Conservation (phyloP, 2,329 filamentous ascomycete species). For the Talaromyces sp. region DNA sequence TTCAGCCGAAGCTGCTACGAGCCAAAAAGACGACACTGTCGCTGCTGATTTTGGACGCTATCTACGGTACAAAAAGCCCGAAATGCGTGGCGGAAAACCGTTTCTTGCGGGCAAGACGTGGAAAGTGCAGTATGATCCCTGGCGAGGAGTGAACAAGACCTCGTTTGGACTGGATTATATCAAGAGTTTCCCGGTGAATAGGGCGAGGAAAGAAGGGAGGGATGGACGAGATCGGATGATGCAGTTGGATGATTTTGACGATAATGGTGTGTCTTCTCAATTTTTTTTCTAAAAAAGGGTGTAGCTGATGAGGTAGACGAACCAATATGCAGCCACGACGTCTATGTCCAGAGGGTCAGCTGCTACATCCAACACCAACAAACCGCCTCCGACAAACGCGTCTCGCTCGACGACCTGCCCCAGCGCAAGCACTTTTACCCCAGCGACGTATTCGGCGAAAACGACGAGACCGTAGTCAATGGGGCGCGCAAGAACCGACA, state of each 20-base stretch:
- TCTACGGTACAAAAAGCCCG: conserved; percentile 43
- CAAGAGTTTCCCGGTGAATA: conserved; percentile 32
- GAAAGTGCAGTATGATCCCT: conserved; percentile 45
- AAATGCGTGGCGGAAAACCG: conserved; percentile 45
- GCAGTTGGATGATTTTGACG: conserved; percentile 46
- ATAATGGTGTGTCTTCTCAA: conserved; percentile 21
- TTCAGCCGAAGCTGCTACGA: not conserved
- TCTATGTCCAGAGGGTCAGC: conserved; percentile 45
- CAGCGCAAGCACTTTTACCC: conserved; percentile 36
- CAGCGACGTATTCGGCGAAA: conserved; percentile 41
- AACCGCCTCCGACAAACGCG: conserved; percentile 24
- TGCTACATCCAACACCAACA: conserved; percentile 48
- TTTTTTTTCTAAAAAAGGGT: not conserved
- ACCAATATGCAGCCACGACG: conserved; percentile 42
- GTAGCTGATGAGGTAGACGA: conserved; percentile 24
- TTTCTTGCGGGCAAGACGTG: conserved; percentile 49
- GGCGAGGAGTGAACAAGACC: conserved; percentile 45
- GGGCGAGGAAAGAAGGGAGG: conserved; percentile 9
- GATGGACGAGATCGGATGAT: conserved; percentile 39
- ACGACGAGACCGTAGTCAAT: conserved; percentile 23
- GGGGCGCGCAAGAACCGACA: conserved; percentile 21
- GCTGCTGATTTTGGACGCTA: conserved; percentile 47
- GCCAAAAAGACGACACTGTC: conserved; percentile 31
- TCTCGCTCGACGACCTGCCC: conserved; percentile 16
- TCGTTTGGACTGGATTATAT: conserved; percentile 50